These are phyloP conservation scores for Daldinia sp. DNA, from an alignment of 2,329 filamentous ascomycete genomes.

Conservation along the genomic window DNA sequence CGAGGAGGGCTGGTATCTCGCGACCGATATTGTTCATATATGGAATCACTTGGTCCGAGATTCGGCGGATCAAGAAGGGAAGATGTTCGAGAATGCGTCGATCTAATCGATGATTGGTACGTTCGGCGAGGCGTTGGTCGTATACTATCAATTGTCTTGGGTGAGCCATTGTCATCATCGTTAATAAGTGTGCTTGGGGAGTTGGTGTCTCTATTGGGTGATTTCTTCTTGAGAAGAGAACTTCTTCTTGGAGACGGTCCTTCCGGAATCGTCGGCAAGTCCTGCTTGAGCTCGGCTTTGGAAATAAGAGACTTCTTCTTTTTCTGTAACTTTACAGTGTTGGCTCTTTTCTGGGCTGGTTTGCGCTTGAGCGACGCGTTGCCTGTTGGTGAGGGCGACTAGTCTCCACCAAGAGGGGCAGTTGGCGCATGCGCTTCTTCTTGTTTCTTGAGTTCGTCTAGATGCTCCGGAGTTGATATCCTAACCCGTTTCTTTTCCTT, in stretches of 20 bases:
- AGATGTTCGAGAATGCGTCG: constrained; percentile 53
- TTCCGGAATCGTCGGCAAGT: constrained; percentile 61
- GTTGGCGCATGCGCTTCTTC: constrained; percentile 48
- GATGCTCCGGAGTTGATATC: constrained; percentile 48
- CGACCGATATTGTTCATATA: constrained; percentile 66
- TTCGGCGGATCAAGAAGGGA: constrained; percentile 66
- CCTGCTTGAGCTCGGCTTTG: constrained; percentile 48
- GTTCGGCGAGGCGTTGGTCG: constrained; percentile 53
- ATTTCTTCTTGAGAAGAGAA: constrained; percentile 46
- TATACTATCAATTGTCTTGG: constrained; percentile 53
- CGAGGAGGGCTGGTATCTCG: constrained; percentile 60
- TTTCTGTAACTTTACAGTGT: constrained; percentile 62
- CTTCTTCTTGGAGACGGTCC: constrained; percentile 57
- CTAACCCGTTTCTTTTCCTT: constrained; percentile 39
- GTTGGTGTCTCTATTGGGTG: constrained; percentile 33
- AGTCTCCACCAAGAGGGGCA: constrained; percentile 15
- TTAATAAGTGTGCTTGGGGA: constrained; percentile 20
- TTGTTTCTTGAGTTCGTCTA: constrained; percentile 50
- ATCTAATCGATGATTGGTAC: constrained; percentile 64
- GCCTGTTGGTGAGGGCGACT: constrained; percentile 23
- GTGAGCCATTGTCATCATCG: constrained; percentile 52
- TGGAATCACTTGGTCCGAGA: constrained; percentile 69
- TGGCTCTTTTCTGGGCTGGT: constrained; percentile 38
- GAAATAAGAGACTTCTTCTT: constrained; percentile 46
- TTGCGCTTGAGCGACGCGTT: constrained; percentile 38